A percentile compares a stretch with the other conserved stretches of the same genome.
These are phyloP conservation scores for Crassisporium funariophilum DNA, from an alignment of 768 basidiomycete genomes.

Conservation along the genomic window DNA sequence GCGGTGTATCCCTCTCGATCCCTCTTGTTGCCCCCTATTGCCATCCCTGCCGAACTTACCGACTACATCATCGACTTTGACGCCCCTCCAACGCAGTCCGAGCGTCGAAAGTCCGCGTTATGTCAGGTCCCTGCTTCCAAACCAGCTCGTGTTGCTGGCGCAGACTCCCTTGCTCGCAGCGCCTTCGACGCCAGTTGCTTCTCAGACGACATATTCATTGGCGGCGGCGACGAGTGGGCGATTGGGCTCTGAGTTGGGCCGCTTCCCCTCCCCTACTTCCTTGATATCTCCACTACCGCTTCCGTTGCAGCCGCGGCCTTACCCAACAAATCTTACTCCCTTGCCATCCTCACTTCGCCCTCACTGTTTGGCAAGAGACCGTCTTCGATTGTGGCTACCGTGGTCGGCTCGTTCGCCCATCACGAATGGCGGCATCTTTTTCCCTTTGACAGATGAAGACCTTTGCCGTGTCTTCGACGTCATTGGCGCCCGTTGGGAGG, in stretches of 20 bases:
- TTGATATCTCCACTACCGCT: too few species aligned
- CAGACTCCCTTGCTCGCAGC: too few species aligned
- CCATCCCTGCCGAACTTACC: conserved; percentile 19
- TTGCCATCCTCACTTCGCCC: conserved; percentile 12
- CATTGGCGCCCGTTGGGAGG: conserved; percentile 15
- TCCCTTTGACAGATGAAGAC: background rate
- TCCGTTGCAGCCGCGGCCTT: too few species aligned
- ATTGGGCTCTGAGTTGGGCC: too few species aligned
- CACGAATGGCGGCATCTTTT: too few species aligned
- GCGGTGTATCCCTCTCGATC: conserved; percentile 16
- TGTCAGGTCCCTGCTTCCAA: too few species aligned
- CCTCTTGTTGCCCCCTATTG: conserved; percentile 24
- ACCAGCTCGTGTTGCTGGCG: too few species aligned
- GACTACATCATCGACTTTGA: conserved; percentile 18
- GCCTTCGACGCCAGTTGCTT: too few species aligned
- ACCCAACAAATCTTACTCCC: background rate
- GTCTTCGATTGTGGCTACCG: conserved; percentile 21
- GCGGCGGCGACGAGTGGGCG: too few species aligned
- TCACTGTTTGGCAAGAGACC: conserved; percentile 20
- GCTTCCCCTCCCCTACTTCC: too few species aligned
- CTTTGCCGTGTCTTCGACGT: conserved; percentile 20
- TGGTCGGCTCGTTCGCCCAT: background rate
- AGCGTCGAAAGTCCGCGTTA: too few species aligned
- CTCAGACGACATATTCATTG: too few species aligned
- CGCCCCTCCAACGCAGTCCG: background rate